Conservation (phyloP, 768 basidiomycete species). For the Nidula microcarpa region DNA sequence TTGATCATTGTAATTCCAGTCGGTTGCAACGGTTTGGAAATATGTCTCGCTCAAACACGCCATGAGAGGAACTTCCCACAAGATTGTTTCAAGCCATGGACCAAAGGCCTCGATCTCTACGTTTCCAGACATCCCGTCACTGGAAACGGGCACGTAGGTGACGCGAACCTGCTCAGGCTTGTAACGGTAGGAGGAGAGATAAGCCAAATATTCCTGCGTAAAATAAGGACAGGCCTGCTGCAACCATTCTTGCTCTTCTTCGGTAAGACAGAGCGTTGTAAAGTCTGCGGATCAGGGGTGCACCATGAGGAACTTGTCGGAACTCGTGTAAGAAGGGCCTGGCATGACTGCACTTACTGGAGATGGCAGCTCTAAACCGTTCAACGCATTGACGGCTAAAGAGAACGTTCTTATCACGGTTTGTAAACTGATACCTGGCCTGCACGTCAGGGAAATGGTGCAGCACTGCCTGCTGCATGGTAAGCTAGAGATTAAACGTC, state of each 20-base stretch:
- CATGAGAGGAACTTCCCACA: constrained; percentile 98
- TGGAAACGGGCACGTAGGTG: constrained; percentile 56
- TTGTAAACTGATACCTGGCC: constrained; percentile 79
- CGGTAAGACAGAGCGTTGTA: constrained; percentile 52
- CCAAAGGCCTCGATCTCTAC: constrained; percentile 74
- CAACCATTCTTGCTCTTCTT: constrained; percentile 68
- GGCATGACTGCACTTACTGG: constrained; percentile 29
- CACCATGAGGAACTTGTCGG: too few species aligned
- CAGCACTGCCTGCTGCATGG: constrained; percentile 93
- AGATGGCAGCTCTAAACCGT: constrained; percentile 49
- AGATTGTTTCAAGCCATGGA: constrained; percentile 78
- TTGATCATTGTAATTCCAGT: constrained; percentile 87
- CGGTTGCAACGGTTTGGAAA: constrained; percentile 68
- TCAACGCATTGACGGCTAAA: constrained; percentile 71
- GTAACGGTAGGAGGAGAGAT: constrained; percentile 65
- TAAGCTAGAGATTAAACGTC: constrained; percentile 48
- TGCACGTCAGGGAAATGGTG: constrained; percentile 68
- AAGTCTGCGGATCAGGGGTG: constrained; percentile 48
- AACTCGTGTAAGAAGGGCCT: neutral
- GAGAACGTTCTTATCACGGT: constrained; percentile 59
- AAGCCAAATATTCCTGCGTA: constrained; percentile 67
- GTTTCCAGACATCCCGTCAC: constrained; percentile 48
- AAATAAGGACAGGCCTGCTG: constrained; percentile 70
- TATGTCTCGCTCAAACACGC: constrained; percentile 87
- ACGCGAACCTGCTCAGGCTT: constrained; percentile 71